phyloP scores from a whole-genome alignment of 2,329 filamentous ascomycete genomes.

The Phaeophleospora eucalypticola region DNA sequence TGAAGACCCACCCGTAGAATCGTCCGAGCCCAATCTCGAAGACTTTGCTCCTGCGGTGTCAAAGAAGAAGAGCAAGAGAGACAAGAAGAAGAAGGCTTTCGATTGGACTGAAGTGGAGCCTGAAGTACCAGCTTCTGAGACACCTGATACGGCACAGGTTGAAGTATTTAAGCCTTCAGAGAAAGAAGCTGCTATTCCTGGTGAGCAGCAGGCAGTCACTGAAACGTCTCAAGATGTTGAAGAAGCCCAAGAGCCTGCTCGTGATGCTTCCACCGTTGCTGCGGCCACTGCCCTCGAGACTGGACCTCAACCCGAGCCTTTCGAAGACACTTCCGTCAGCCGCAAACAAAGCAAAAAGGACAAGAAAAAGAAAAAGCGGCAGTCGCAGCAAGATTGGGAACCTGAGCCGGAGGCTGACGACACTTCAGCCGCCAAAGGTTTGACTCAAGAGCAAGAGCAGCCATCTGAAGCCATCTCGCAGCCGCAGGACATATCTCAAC shows the following conservation, averaged over 20 bases:
- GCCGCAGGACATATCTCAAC: too few species aligned
- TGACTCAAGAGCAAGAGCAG: background rate
- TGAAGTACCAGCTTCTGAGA: too few species aligned
- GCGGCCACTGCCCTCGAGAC: too few species aligned
- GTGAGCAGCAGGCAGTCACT: too few species aligned
- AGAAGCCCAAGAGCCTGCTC: too few species aligned
- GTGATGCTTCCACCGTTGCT: too few species aligned
- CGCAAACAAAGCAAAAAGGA: slow-evolving; percentile 38
- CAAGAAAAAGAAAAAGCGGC: slow-evolving; percentile 35
- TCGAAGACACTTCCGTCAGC: slow-evolving; percentile 4
- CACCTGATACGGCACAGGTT: too few species aligned
- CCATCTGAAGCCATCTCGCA: too few species aligned
- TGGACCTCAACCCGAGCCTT: background rate
- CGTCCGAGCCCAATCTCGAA: slow-evolving; percentile 5
- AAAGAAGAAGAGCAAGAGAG: slow-evolving; percentile 28
- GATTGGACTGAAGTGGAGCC: slow-evolving; percentile 9
- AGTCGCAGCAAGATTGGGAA: slow-evolving; percentile 1
- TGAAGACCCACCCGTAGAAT: background rate
- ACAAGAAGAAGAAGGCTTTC: slow-evolving; percentile 11
- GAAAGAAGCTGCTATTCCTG: too few species aligned
- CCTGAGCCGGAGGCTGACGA: slow-evolving; percentile 4
- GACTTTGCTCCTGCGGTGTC: slow-evolving; percentile 7
- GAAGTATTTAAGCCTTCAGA: too few species aligned
- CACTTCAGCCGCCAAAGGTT: background rate
- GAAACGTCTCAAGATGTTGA: too few species aligned